Evolutionary conservation across 2,329 filamentous ascomycete genomes (phyloP), one percentile per base, ranked within the genome.

Genomic region (Sclerotinia minor): DNA sequence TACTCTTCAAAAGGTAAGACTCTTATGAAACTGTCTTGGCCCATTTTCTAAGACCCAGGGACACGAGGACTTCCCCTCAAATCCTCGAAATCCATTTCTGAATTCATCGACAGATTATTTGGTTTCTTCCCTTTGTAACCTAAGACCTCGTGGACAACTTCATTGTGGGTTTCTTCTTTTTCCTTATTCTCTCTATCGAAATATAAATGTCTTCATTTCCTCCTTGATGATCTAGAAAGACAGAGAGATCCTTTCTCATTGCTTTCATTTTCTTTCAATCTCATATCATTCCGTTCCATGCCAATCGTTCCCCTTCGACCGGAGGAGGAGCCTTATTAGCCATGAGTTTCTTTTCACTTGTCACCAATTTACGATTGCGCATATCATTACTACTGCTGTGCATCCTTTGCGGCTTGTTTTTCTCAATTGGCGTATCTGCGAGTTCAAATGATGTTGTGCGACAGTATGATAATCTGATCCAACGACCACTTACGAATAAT

Each of bases 141-240:
- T n/a, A 54, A 17, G 49, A 44, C 35, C 61, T 44, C 61, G 61
- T 64, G 61, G 24, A 17, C 35, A 44, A 21, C 19, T 64, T 32
- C 11, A 55, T 32, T 45, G 35, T 44, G 11, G 19, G 26, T n/a
- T 29, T 32, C 24, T 32, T 55, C 26, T 32, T 21, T n/a, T 55
- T 53, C 24, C 53, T 55, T 8, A 29, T 29, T 44, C 32, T 53
- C 19, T 32, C 32, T 8, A 21, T 45, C 24, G 49, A 44, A 44
- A 64, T 64, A 26, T 44, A 55, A 45, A 64, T 64, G 61, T 57
- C 61, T 57, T 44, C 52, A n/a, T 55, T 54, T 57, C 61, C 61
- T 15, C 35, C 50, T 17, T 64, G 61, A 32, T 64, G 61, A 32
- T n/a, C 44, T 44, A 8, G 15, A 41, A 54, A 38, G 45, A 50